Evolutionary conservation across 768 basidiomycete species (phyloP).

Genomic region (Suillus paluster): DNA sequence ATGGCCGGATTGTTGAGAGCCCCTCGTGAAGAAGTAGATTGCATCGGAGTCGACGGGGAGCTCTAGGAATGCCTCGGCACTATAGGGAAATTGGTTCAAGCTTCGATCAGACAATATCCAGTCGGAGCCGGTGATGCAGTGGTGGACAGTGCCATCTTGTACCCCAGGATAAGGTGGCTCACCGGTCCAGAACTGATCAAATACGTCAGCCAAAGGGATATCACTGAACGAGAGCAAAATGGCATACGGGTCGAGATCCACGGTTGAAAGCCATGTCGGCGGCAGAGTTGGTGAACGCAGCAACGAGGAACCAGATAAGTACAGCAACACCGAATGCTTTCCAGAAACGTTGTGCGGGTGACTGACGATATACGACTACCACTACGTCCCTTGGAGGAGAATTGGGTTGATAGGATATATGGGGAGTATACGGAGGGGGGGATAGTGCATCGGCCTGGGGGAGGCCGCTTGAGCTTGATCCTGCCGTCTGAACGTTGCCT

Average conservation of each 20-base stretch:
- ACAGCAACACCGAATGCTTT: constrained; percentile 30
- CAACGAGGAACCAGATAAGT: constrained; percentile 24
- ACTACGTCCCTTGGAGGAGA: not conserved
- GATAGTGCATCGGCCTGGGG: not conserved
- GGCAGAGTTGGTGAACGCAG: constrained; percentile 5
- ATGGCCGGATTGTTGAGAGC: constrained; percentile 29
- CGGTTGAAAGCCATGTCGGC: not conserved
- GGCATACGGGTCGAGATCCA: not conserved
- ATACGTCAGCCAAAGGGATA: not conserved
- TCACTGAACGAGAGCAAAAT: not conserved
- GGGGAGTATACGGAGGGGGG: constrained; percentile 12
- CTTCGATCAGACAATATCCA: constrained; percentile 19
- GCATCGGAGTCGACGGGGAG: constrained; percentile 36
- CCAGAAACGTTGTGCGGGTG: constrained; percentile 25
- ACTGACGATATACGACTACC: constrained; percentile 1
- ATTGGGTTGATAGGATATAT: constrained; percentile 1
- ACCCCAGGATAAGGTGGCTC: not conserved
- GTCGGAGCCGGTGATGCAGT: constrained; percentile 22
- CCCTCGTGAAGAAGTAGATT: constrained; percentile 36
- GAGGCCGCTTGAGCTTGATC: not conserved
- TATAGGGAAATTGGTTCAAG: constrained; percentile 23
- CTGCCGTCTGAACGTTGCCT: not conserved
- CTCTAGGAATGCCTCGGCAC: constrained; percentile 31
- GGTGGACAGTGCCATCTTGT: constrained; percentile 8
- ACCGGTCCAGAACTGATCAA: not conserved